Evolutionary conservation across 768 basidiomycete species (phyloP).

Genomic region (Auricularia cornea): DNA sequence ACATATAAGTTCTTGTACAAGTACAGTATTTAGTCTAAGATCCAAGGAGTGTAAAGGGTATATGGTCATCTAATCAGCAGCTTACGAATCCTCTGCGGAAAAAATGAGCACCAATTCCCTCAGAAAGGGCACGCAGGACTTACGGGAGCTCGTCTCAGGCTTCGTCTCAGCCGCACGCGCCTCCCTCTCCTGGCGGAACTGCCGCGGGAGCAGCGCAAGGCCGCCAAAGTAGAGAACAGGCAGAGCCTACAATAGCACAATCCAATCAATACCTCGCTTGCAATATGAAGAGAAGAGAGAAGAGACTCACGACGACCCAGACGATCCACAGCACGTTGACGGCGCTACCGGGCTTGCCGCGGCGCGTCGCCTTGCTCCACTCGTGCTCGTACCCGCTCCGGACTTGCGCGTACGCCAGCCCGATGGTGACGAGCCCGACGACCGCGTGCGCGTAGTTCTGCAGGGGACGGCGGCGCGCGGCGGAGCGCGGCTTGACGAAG

Average conservation of each 20-base stretch:
- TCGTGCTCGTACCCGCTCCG: conserved; percentile 38
- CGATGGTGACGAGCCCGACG: conserved; percentile 43
- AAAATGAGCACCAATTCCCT: not conserved
- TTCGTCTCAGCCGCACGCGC: not conserved
- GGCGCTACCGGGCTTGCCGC: conserved; percentile 23
- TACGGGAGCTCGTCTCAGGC: not conserved
- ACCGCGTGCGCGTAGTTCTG: conserved; percentile 54
- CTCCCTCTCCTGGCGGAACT: conserved; percentile 33
- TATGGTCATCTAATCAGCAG: not conserved
- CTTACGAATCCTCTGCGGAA: not conserved
- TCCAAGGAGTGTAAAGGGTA: no score
- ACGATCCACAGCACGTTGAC: conserved; percentile 37
- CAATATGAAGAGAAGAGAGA: no score
- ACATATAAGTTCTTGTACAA: no score
- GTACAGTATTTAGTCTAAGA: no score
- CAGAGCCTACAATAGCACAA: no score
- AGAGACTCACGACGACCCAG: conserved; percentile 45
- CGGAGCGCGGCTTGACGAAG: conserved; percentile 31
- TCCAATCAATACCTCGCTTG: no score
- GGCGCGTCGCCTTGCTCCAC: conserved; percentile 42
- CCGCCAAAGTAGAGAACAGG: conserved; percentile 35
- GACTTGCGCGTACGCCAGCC: conserved; percentile 42
- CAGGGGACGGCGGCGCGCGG: conserved; percentile 28
- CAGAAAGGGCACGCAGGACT: not conserved
- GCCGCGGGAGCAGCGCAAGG: conserved; percentile 27